These are phyloP conservation scores for Termitomyces sp. DNA, from an alignment of 768 basidiomycete species.

Conservation along the genomic window DNA sequence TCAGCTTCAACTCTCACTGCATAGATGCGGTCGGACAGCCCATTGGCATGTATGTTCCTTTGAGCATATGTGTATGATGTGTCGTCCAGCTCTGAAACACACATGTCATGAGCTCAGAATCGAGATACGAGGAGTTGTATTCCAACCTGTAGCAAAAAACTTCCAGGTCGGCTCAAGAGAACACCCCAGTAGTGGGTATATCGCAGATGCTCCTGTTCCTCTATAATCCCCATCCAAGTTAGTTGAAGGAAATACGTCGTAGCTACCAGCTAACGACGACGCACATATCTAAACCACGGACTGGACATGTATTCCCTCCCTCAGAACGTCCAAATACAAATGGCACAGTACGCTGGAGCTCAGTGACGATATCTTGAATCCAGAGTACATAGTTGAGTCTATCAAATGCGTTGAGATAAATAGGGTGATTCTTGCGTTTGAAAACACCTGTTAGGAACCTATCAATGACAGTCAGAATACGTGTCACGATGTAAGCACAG, in stretches of 20 bases:
- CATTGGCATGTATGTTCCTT: constrained; percentile 53
- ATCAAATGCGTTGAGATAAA: not conserved
- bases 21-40: constrained; percentile 42
- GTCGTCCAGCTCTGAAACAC: constrained; percentile 59
- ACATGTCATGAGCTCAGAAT: not conserved
- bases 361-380: constrained; percentile 64
- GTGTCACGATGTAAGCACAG: not conserved
- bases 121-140: not conserved
- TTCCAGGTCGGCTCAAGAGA: constrained; percentile 44
- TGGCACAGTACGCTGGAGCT: constrained; percentile 16
- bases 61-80: constrained; percentile 51
- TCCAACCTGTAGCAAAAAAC: constrained; percentile 65
- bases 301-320: not conserved
- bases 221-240: constrained; percentile 19
- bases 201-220: constrained; percentile 87
- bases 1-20: constrained; percentile 32
- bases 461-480: not conserved
- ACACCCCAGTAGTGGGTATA: constrained; percentile 80
- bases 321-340: not conserved
- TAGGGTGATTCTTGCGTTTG: not conserved
- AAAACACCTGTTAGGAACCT: constrained; percentile 70
- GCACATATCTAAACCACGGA: constrained; percentile 71
- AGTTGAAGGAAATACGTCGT: not conserved
- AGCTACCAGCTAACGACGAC: constrained; percentile 13
- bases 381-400: constrained; percentile 87